Conservation (phyloP, 2,329 filamentous ascomycete species). For the Sporothrix curviconia region DNA sequence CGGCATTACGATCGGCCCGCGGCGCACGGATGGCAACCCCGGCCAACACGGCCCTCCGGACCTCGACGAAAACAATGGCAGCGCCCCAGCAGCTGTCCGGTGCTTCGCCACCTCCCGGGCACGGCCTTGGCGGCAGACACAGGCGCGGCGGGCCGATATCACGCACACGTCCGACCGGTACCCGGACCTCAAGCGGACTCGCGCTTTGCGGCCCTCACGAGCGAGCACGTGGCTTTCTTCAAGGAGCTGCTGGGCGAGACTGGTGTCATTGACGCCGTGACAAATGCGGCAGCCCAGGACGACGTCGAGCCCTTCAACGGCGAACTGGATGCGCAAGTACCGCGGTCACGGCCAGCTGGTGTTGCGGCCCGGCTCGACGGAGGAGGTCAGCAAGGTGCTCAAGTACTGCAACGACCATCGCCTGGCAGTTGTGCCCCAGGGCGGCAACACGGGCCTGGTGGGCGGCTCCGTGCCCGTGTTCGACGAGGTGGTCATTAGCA, state of each 20-base stretch:
- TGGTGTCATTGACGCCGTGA: conserved; percentile 79
- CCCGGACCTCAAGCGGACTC: conserved; percentile 74
- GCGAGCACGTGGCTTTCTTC: conserved; percentile 78
- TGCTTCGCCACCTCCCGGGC: conserved; percentile 12
- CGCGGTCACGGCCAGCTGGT: conserved; percentile 83
- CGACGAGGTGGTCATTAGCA: conserved; percentile 93
- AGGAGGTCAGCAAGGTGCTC: conserved; percentile 84
- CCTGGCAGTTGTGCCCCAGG: conserved; percentile 92
- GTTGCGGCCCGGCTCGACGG: conserved; percentile 73
- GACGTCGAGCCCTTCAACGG: conserved; percentile 90
- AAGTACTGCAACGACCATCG: conserved; percentile 92
- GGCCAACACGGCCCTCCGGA: neutral
- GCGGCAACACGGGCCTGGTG: conserved; percentile 92
- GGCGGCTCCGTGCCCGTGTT: conserved; percentile 95
- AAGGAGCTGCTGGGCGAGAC: conserved; percentile 68
- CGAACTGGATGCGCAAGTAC: conserved; percentile 99
- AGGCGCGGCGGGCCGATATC: conserved; percentile 17
- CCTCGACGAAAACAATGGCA: too few species aligned
- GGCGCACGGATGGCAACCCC: neutral
- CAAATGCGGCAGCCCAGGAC: conserved; percentile 58
- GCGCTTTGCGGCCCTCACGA: conserved; percentile 65
- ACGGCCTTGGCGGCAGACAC: conserved; percentile 5
- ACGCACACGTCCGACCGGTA: conserved; percentile 84
- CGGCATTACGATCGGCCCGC: conserved; percentile 7
- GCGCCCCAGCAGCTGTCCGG: neutral